Evolutionary conservation across 805 yeast species (phyloP).

Genomic region (Metschnikowia aberdeeniae): DNA sequence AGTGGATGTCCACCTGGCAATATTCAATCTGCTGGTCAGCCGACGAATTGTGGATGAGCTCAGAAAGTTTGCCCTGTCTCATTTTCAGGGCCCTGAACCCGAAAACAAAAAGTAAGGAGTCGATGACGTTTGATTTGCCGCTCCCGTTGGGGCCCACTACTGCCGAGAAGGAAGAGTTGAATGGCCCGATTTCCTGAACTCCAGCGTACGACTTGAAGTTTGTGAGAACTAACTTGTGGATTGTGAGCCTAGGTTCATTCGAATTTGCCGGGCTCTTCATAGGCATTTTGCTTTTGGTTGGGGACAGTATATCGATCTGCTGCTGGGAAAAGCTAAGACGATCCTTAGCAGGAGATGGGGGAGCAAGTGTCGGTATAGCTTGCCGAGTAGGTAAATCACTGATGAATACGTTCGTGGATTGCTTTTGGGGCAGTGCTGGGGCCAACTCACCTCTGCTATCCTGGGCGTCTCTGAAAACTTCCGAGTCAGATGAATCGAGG

Average conservation of each 20-base stretch:
- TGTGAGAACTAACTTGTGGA: constrained; percentile 65
- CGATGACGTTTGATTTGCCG: constrained; percentile 96
- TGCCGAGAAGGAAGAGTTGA: constrained; percentile 89
- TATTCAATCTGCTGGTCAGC: constrained; percentile 51
- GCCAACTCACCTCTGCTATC: neutral
- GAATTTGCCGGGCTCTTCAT: constrained; percentile 9
- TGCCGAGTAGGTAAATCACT: constrained; percentile 2
- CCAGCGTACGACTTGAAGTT: constrained; percentile 98
- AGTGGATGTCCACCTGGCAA: constrained; percentile 90
- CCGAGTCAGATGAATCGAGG: neutral
- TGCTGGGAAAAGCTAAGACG: constrained; percentile 26
- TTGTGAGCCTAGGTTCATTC: constrained; percentile 62
- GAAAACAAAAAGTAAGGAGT: constrained; percentile 91
- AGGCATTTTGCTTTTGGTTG: constrained; percentile 25
- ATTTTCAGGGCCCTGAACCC: constrained; percentile 95
- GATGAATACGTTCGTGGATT: neutral
- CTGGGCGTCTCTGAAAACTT: constrained; percentile 2
- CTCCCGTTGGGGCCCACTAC: constrained; percentile 99
- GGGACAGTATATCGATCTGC: constrained; percentile 21
- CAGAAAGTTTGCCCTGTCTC: constrained; percentile 94
- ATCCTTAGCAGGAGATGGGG: constrained; percentile 1
- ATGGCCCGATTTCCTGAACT: constrained; percentile 88
- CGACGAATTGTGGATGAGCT: constrained; percentile 88
- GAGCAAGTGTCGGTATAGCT: neutral
- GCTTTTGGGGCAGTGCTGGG: neutral